These are phyloP conservation scores for Podospora pseudocomata DNA, from an alignment of 495 filamentous ascomycete genomes.

Conservation along the genomic window DNA sequence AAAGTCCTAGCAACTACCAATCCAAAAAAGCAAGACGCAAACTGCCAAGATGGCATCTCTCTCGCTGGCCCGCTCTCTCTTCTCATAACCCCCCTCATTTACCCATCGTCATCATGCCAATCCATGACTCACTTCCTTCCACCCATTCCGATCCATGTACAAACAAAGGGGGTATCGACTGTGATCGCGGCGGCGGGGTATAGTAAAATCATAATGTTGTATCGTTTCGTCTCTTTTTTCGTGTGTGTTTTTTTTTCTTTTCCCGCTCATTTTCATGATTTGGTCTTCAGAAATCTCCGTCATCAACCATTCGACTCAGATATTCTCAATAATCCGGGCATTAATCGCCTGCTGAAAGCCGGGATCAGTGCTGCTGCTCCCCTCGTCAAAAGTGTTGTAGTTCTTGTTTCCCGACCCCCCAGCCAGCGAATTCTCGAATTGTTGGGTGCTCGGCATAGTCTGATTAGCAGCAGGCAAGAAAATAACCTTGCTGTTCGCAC, in stretches of 20 bases:
- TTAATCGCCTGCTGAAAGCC: slow-evolving; percentile 83
- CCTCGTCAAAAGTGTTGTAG: slow-evolving; percentile 27
- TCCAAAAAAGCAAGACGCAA: neutral
- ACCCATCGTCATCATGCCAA: neutral
- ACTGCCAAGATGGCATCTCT: neutral
- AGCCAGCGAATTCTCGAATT: slow-evolving; percentile 34
- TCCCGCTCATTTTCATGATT: too few relatives aligned
- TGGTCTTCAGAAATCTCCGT: neutral
- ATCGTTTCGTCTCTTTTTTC: neutral
- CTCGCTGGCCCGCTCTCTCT: neutral
- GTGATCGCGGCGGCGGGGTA: neutral
- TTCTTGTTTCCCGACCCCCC: slow-evolving; percentile 14
- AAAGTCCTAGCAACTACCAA: neutral
- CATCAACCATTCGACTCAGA: slow-evolving; percentile 48
- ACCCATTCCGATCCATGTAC: neutral
- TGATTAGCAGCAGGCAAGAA: slow-evolving; percentile 72
- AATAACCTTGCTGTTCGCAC: slow-evolving; percentile 92
- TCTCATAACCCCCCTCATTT: neutral
- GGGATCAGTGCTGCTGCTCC: slow-evolving; percentile 31
- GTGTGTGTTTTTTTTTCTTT: neutral
- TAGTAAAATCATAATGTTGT: neutral
- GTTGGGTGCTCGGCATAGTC: slow-evolving; percentile 55
- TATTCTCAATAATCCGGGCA: slow-evolving; percentile 79
- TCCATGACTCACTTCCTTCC: neutral
- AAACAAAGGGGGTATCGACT: neutral